Evolutionary conservation across 352 stramenopile species (phyloP).

Genomic region (Phytopythium vexans): DNA sequence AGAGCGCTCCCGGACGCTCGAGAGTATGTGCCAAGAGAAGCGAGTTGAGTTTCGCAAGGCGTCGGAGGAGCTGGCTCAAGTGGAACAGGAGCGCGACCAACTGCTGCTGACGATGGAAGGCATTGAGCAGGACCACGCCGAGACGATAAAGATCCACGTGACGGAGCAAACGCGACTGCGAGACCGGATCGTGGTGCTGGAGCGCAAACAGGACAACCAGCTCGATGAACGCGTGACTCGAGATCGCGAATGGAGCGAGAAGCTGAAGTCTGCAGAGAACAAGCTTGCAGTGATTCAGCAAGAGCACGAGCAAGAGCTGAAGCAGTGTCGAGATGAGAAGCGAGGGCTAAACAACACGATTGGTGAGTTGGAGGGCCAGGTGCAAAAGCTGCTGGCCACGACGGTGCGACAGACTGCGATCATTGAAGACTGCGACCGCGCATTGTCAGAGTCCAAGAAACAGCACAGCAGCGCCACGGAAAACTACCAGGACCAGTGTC

Average conservation of each 20-base stretch:
- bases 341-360: constrained; percentile 22
- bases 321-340: constrained; percentile 20
- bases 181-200: constrained; percentile 33
- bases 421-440: constrained; percentile 72
- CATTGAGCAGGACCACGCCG: constrained; percentile 25
- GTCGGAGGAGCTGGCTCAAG: constrained; percentile 11
- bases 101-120: constrained; percentile 28
- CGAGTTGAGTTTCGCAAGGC: constrained; percentile 17
- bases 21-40: constrained; percentile 29
- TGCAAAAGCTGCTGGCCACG: constrained; percentile 50
- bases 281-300: constrained; percentile 11
- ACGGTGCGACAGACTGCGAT: constrained; percentile 65
- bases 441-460: constrained; percentile 37
- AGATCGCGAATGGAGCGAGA: constrained; percentile 34
- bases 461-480: constrained; percentile 27
- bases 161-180: constrained; percentile 19
- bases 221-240: constrained; percentile 14
- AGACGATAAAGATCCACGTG: constrained; percentile 17
- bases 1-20: constrained; percentile 37
- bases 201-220: constrained; percentile 23
- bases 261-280: constrained; percentile 17
- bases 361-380: constrained; percentile 34
- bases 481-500: constrained; percentile 45
- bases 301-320: constrained; percentile 34
- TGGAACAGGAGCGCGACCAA: constrained; percentile 36